phyloP scores from a whole-genome alignment of 164 flowering plant genomes.

The Santalum album region DNA sequence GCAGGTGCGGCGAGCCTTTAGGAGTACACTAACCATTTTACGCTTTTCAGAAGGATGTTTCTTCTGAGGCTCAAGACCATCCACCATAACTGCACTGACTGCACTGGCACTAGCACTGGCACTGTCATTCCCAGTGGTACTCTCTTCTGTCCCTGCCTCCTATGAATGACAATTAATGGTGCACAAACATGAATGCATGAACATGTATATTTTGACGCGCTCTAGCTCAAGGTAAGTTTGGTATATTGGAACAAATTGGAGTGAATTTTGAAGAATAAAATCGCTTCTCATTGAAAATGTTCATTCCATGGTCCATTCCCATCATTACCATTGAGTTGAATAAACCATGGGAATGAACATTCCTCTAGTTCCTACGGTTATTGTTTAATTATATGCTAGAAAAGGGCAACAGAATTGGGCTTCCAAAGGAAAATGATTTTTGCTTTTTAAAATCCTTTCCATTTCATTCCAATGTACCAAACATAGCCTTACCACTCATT shows the following conservation, averaged over 20 bases:
- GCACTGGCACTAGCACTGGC: neutral
- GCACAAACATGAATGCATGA: neutral
- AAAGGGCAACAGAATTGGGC: no score
- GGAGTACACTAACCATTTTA: conserved; percentile 1
- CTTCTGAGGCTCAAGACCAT: conserved; percentile 1
- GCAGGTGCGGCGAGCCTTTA: neutral
- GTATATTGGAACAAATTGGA: neutral
- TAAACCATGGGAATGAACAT: no score
- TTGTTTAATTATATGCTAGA: no score
- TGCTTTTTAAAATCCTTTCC: no score
- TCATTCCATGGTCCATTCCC: no score
- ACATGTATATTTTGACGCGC: neutral
- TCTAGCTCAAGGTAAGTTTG: neutral
- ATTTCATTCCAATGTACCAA: no score
- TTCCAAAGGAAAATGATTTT: no score
- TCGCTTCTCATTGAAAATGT: no score
- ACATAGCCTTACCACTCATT: no score
- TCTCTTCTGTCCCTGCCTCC: conserved; percentile 20
- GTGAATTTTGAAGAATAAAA: no score
- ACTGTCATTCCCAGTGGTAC: neutral
- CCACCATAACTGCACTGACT: neutral
- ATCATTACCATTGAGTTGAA: no score
- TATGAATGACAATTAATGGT: neutral
- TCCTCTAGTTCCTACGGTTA: no score
- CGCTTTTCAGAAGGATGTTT: neutral